Base-by-base conservation (phyloP, 257 asterid species). In the Forsythia viridissima region DNA sequence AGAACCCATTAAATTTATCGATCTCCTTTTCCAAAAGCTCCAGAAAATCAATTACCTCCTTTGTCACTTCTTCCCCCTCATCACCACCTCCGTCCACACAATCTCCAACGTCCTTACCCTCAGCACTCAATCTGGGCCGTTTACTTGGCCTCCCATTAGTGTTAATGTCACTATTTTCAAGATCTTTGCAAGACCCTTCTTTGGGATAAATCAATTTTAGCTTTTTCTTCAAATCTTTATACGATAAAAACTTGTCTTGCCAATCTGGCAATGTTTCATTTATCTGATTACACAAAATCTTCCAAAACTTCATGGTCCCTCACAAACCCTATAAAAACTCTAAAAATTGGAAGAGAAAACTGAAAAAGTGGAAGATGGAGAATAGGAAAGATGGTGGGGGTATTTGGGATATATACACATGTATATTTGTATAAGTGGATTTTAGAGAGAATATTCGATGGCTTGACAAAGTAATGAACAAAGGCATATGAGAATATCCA, bases 171-270 rank as follows among this genome's bases (percentile, higher is more conserved):
- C 75, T 77, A 36, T 42, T 72, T 36, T 68, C 85, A 4, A 4
- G 24, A 73, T 71, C 36, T 48, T 75, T 76, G 48, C 71, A 9
- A 0, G 85, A 65, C 18, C 57, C 84, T 66, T 7, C 42, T 67
- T 42, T 68, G 4, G 88, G 93, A 24, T 84, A 77, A 46, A 83
- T 89, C 74, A 76, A 67, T 42, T 80, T 84, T 46, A 89, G 85
- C 86, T 79, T 87, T 80, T 89, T 78, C 71, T 89, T 87, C 85
- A 89, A 59, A 75, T 79, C 85, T 70, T 89, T 89, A 86, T 89
- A 89, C 0, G 93, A 86, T 51, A 89, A 84, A 66, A 85, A 89
- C 82, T 86, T 80, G 73, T 89, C 89, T 79, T 82, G 82, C 93
- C 93, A 89, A 61, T 85, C 89, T 4, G 90, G 91, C 41, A 89